Evolutionary conservation across 2,329 filamentous ascomycete genomes (phyloP), one percentile per base, ranked within the genome.

Genomic region (Diaporthe sp.): DNA sequence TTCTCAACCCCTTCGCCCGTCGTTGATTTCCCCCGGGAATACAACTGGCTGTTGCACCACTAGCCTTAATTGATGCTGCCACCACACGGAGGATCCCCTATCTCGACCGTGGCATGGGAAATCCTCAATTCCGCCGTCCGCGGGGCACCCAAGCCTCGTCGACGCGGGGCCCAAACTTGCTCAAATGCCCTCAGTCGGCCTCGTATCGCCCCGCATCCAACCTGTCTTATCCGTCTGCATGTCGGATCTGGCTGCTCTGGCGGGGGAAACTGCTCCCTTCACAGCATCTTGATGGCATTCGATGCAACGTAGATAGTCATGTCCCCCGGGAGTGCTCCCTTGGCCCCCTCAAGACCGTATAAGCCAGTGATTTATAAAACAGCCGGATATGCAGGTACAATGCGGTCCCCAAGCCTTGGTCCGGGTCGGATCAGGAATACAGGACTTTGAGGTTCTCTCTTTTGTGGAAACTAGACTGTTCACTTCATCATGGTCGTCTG

Each of bases 221-320:
- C 1, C 22, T 39, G 31, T 39, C 63, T 68, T 53, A 68, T 68
- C 63, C 47, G 13, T 34, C 34, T 51, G 31, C 65, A 37, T 20
- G 31, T 53, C 47, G 65, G 22, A 53, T 39, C 13, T 39, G 47
- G 34, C 47, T 53, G 34, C 22, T 10, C 49, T 51, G 44, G 20
- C 25, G 44, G 44, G 28, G 20, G 28, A 2, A 4, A 20, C 2
- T 68, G 31, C 13, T 53, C 28, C 47, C 47, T 39, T 53, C 13
- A 39, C 31, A 15, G 31, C 44, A 25, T 68, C 22, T 20, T 53
- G 13, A 28, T 53, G 28, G 34, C 10, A 28, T 55, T 28, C n/a
- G 65, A 28, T 70, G 65, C 65, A 70, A 70, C 65, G 8, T 70
- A 39, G 65, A 55, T 55, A 42, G 65, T 31, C 65, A 70, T 70